These are phyloP conservation scores for Spergularia azorica DNA, from an alignment of 179 eudicot genomes.

Conservation along the genomic window DNA sequence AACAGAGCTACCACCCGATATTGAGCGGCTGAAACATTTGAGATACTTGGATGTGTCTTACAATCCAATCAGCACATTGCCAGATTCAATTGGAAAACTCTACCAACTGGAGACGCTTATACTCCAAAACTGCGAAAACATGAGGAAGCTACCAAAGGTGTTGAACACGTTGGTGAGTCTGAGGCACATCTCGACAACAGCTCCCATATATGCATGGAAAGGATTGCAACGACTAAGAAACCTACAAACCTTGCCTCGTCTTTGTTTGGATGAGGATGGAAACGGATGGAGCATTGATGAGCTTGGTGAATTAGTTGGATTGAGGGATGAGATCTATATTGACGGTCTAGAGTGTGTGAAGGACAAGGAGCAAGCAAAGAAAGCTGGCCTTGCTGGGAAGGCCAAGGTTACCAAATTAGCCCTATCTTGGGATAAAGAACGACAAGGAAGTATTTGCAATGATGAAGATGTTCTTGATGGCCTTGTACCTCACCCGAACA, in stretches of 20 bases:
- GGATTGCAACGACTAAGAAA: not conserved
- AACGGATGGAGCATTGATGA: slow-evolving; percentile 25
- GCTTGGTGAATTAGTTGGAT: slow-evolving; percentile 1
- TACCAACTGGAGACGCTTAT: slow-evolving; percentile 22
- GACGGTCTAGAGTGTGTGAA: slow-evolving; percentile 23
- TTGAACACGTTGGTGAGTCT: slow-evolving; percentile 8
- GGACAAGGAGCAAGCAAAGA: slow-evolving; percentile 6
- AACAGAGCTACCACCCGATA: slow-evolving; percentile 3
- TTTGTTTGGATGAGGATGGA: not conserved
- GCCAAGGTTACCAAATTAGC: not conserved
- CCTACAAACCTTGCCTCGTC: slow-evolving; percentile 7
- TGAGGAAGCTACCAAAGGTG: slow-evolving; percentile 12
- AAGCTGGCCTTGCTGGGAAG: slow-evolving; percentile 9
- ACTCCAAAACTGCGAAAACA: not conserved
- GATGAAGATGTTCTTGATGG: slow-evolving; percentile 24
- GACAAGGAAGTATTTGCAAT: not conserved
- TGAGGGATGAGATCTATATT: not conserved
- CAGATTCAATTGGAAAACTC: slow-evolving; percentile 9
- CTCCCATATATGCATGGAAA: not conserved
- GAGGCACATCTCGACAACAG: slow-evolving; percentile 18
- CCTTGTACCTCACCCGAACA: slow-evolving; percentile 23
- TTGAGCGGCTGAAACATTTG: slow-evolving; percentile 14
- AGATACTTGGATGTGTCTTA: slow-evolving; percentile 20
- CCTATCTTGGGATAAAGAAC: not conserved
- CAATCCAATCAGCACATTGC: slow-evolving; percentile 21